phyloP scores from a whole-genome alignment of 1,284 basidiomycete species.

The Ceratobasidium sp. region DNA sequence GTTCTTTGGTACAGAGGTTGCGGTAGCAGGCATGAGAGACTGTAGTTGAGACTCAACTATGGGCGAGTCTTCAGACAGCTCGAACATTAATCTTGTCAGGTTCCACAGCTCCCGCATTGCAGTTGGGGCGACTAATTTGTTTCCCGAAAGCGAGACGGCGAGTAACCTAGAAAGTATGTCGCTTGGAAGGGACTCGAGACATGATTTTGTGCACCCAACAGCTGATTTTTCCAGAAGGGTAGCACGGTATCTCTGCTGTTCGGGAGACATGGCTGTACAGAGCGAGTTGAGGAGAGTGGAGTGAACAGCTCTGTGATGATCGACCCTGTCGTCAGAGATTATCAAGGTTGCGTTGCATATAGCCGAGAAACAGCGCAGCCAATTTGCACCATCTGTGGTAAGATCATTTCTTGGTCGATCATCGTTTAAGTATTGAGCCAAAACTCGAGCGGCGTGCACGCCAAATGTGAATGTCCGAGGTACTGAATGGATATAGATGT shows the following conservation, averaged over 20 bases:
- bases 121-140: background rate
- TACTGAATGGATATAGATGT: background rate
- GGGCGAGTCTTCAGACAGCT: background rate
- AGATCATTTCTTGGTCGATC: background rate
- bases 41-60: background rate
- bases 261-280: background rate
- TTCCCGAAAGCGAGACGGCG: background rate
- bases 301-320: background rate
- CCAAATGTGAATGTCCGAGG: background rate
- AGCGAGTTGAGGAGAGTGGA: background rate
- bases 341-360: background rate
- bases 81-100: background rate
- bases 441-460: background rate
- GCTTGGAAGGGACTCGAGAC: conserved; percentile 13
- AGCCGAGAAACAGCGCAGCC: background rate
- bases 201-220: background rate
- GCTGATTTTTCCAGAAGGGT: background rate
- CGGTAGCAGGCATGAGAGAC: background rate
- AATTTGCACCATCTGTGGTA: background rate
- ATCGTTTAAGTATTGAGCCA: background rate
- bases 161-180: background rate
- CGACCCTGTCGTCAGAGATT: no score
- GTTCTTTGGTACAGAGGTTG: background rate
- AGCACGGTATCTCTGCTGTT: background rate
- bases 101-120: conserved; percentile 7